Evolutionary conservation across 2,329 filamentous ascomycete species (phyloP), one percentile per base, ranked within the genome.

Genomic region (Alternaria triticina): DNA sequence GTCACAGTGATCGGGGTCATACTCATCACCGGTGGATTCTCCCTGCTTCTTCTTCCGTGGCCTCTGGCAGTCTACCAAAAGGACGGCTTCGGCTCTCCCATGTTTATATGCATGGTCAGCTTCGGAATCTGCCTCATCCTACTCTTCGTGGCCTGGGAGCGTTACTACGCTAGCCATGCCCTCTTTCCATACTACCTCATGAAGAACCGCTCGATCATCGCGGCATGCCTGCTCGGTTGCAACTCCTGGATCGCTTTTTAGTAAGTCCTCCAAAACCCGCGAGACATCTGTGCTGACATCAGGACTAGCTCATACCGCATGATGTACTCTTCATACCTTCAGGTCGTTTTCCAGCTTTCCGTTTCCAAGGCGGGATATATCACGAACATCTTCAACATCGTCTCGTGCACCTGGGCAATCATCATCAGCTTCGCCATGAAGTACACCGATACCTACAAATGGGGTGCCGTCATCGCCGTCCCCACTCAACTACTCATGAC

Each of bases 11-110:
- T 88, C n/a, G 89, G 90, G 12, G 79, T 90, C n/a, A 49, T 91
- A 11, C 81, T 91, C 3, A 82, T 91, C 57, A 83, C 85, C 2
- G 81, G 80, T 2, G 90, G 89, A 4, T 84, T 90, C 63, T 82
- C 86, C 0, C 77, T 92, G 15, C 87, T 93, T 70, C 82, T 93
- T 17, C 85, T 93, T 6, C 88, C 91, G 0, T 88, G 93, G 75
- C 88, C 83, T 23, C 82, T 93, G 17, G 71, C 70, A 56, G 69
- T 71, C 15, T 70, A 66, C 33, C 63, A 52, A 69, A 69, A 49
- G 55, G 59, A 70, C 49, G 30, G 62, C 61, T 82, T 80, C 79
- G 54, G 55, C 3, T 71, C 77, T 6, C 61, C 71, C 3, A 67
- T 73, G 59, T 77, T 83, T 56, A 78, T 82, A 58, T 70, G 68